A percentile compares a stretch with the other conserved stretches of the same genome.
phyloP scores from a whole-genome alignment of 805 yeast species.

The Saturnispora sanitii region DNA sequence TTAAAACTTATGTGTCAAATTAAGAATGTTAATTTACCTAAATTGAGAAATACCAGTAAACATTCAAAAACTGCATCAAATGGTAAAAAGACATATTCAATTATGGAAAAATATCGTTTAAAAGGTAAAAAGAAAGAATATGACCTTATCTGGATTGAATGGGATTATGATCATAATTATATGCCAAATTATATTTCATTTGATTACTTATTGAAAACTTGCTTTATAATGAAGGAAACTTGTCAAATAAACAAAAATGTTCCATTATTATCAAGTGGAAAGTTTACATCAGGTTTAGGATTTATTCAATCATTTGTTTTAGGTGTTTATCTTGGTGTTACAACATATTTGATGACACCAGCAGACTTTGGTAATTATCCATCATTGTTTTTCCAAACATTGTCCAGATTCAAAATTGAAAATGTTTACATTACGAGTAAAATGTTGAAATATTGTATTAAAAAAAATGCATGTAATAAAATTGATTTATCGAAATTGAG shows the following conservation, averaged over 20 bases:
- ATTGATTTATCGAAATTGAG: slow-evolving; percentile 31
- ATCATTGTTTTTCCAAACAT: slow-evolving; percentile 52
- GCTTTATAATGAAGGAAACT: slow-evolving; percentile 86
- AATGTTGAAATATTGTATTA: slow-evolving; percentile 68
- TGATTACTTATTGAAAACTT: slow-evolving; percentile 57
- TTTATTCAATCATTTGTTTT: slow-evolving; percentile 75
- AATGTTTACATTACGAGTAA: slow-evolving; percentile 80
- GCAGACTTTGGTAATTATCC: slow-evolving; percentile 72
- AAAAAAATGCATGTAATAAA: slow-evolving; percentile 14
- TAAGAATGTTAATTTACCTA: slow-evolving; percentile 31
- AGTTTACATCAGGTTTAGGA: slow-evolving; percentile 79
- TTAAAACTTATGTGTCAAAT: slow-evolving; percentile 35
- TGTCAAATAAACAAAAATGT: slow-evolving; percentile 66
- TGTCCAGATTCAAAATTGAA: slow-evolving; percentile 71
- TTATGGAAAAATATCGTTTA: slow-evolving; percentile 28
- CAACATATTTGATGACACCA: slow-evolving; percentile 74
- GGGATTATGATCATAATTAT: slow-evolving; percentile 63
- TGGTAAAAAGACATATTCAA: slow-evolving; percentile 31
- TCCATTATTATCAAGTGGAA: slow-evolving; percentile 77
- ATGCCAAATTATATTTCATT: slow-evolving; percentile 52
- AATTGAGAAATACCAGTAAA: slow-evolving; percentile 59
- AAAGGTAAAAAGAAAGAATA: slow-evolving; percentile 29
- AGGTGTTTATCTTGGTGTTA: slow-evolving; percentile 80
- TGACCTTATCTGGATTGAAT: slow-evolving; percentile 50
- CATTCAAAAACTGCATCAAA: slow-evolving; percentile 31